Conservation (phyloP, 768 basidiomycete genomes). For the Boletus pseudopeckii region DNA sequence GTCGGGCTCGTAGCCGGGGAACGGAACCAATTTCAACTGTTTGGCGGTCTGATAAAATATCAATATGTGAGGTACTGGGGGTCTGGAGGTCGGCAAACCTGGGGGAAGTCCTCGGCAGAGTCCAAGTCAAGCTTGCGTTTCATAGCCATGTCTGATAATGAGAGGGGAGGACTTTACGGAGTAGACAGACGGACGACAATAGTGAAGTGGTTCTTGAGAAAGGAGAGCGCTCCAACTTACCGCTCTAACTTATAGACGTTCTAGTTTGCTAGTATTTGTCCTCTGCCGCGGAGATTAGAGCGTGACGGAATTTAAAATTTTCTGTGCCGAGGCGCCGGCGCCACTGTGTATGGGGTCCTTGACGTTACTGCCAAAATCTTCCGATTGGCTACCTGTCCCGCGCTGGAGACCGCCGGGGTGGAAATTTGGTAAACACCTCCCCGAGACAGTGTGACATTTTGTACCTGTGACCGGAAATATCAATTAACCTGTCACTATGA, state of each 20-base stretch:
- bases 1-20: slow-evolving; percentile 63
- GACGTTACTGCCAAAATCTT: no score
- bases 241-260: slow-evolving; percentile 32
- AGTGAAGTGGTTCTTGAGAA: slow-evolving; percentile 25
- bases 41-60: slow-evolving; percentile 47
- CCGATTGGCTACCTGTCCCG: slow-evolving; percentile 27
- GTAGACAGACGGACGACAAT: not conserved
- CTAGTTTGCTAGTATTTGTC: slow-evolving; percentile 28
- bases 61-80: slow-evolving; percentile 13
- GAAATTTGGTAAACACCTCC: slow-evolving; percentile 6
- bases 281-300: slow-evolving; percentile 22
- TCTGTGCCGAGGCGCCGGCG: slow-evolving; percentile 17
- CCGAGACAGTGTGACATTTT: slow-evolving; percentile 8
- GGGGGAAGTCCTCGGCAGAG: slow-evolving; percentile 48
- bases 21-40: slow-evolving; percentile 72
- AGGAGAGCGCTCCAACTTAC: slow-evolving; percentile 17
- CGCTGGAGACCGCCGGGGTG: not conserved
- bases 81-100: slow-evolving; percentile 34
- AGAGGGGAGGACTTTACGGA: slow-evolving; percentile 7
- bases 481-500: slow-evolving; percentile 14
- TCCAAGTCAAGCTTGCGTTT: slow-evolving; percentile 75
- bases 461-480: slow-evolving; percentile 15
- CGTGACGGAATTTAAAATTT: slow-evolving; percentile 15
- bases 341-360: slow-evolving; percentile 1
- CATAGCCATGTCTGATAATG: slow-evolving; percentile 49